Conservation (phyloP, 192 early-diverging fungal genomes). For the Entomortierella lignicola region DNA sequence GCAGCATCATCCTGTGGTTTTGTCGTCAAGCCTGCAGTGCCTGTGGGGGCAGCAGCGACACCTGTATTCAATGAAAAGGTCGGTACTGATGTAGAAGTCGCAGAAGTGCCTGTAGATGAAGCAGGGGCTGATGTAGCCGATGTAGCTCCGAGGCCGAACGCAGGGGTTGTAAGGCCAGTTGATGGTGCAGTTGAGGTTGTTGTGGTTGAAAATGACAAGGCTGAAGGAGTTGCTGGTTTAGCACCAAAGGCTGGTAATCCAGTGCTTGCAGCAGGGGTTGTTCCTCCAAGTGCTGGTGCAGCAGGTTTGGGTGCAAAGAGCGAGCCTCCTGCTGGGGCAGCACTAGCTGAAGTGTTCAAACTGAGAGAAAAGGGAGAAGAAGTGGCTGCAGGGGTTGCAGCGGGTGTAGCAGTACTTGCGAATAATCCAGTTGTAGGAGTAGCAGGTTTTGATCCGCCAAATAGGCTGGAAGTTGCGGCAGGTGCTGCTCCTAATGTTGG, state of each 20-base stretch:
- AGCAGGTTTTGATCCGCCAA: conserved; percentile 23
- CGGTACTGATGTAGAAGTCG: conserved; percentile 45
- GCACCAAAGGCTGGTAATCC: conserved; percentile 5
- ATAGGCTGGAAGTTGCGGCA: conserved; percentile 5
- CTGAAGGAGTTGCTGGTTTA: conserved; percentile 1
- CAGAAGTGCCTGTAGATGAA: conserved; percentile 13
- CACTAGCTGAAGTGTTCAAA: conserved; percentile 12
- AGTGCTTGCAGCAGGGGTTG: background rate
- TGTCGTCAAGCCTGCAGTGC: conserved; percentile 56
- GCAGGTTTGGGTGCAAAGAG: conserved; percentile 22
- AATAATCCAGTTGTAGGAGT: conserved; percentile 23
- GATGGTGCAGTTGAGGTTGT: conserved; percentile 4
- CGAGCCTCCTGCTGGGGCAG: conserved; percentile 18
- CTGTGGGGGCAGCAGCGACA: conserved; percentile 40
- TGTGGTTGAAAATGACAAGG: conserved; percentile 11
- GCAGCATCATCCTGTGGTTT: conserved; percentile 52
- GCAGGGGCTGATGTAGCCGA: background rate
- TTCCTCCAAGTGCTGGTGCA: background rate
- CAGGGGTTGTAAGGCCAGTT: background rate
- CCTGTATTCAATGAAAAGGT: conserved; percentile 48
- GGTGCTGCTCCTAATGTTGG: background rate
- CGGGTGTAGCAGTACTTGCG: conserved; percentile 17
- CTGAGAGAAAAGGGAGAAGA: conserved; percentile 38
- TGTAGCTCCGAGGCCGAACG: background rate
- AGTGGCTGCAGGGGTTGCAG: conserved; percentile 34